Percentiles rank a stretch among this genome's conserved stretches.
Conservation (phyloP, 2,329 filamentous ascomycete genomes). For the Tolypocladium endophyticum region DNA sequence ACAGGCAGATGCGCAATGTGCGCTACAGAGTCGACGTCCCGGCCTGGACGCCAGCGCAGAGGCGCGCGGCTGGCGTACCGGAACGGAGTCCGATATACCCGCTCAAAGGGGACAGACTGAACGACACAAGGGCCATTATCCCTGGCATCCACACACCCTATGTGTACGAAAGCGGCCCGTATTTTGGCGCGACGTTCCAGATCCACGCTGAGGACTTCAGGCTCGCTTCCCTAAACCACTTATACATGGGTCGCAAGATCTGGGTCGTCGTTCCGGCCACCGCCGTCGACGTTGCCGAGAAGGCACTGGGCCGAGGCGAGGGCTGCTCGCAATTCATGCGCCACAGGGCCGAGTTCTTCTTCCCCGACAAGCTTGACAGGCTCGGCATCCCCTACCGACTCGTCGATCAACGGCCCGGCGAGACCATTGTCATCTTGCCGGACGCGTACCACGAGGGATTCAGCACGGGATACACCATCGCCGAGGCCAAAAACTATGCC, state of each 20-base stretch:
- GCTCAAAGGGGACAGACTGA: conserved; percentile 24
- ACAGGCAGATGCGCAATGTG: conserved; percentile 24
- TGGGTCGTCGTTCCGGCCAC: conserved; percentile 27
- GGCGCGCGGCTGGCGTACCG: conserved; percentile 23
- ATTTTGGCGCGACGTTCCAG: conserved; percentile 28
- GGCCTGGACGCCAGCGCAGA: conserved; percentile 24
- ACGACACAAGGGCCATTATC: conserved; percentile 25
- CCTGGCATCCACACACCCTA: conserved; percentile 29
- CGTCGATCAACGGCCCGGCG: conserved; percentile 26
- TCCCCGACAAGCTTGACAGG: conserved; percentile 27
- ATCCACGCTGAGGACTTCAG: conserved; percentile 30
- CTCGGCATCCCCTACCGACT: conserved; percentile 25
- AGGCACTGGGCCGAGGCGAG: conserved; percentile 18
- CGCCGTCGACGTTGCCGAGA: conserved; percentile 22
- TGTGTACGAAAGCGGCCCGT: conserved; percentile 26
- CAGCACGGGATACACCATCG: conserved; percentile 29
- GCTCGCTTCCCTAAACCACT: conserved; percentile 25
- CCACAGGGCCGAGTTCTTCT: conserved; percentile 29
- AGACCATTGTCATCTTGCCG: conserved; percentile 28
- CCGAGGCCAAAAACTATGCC: conserved; percentile 29
- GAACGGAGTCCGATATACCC: conserved; percentile 25
- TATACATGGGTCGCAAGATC: conserved; percentile 29
- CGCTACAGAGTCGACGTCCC: conserved; percentile 27
- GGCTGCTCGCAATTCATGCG: conserved; percentile 30
- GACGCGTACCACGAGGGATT: conserved; percentile 30